Base-by-base conservation (phyloP, 805 yeast genomes). In the Wickerhamiella bombiphila region DNA sequence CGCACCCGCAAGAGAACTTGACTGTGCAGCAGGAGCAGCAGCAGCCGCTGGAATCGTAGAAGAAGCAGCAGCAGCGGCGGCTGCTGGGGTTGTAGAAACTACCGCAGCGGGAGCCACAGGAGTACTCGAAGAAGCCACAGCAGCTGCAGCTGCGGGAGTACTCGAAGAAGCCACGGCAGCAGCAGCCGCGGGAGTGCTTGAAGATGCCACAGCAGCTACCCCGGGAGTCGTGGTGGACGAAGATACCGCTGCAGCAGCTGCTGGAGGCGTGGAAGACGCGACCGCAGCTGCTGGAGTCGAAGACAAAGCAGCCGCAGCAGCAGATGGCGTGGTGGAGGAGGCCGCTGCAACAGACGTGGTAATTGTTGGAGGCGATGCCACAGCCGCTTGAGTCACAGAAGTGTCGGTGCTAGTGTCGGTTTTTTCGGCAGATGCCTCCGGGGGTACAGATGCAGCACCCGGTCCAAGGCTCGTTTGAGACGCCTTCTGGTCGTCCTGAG, bases 391-490 rank as follows among this genome's bases (percentile, higher is more conserved):
- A 9, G 26, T 24, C n/a, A 16, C 35, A 22, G 42, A 34, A 14
- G 28, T 18, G 29, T 25, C 38, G 18, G 30, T 24, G 18, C 11
- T 18, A 5, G 14, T 33, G 13, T 14, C 19, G 19, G 36, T 20
- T 7, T 19, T 14, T n/a, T 18, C 19, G 26, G 26, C 26, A 9
- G 26, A 9, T 13, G 11, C 11, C 9, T 9, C 26, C 13, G 26
- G 11, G 26, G 26, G 26, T 9, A 24, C 29, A 22, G 39, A 22
- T 24, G 60, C 42, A 18, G 53, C 39, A 17, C 52, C 45, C 24
- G 46, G 45, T 16, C 55, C 39, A 13, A 53, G 35, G 14, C 61
- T 45, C 15, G 63, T 44, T 34, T 59, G 38, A 24, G 59, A 46
- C 24, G 55, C 46, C 17, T 50, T 40, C 26, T 33, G 18, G 22